Conservation (phyloP, 495 filamentous ascomycete genomes). For the Neurospora sp. region DNA sequence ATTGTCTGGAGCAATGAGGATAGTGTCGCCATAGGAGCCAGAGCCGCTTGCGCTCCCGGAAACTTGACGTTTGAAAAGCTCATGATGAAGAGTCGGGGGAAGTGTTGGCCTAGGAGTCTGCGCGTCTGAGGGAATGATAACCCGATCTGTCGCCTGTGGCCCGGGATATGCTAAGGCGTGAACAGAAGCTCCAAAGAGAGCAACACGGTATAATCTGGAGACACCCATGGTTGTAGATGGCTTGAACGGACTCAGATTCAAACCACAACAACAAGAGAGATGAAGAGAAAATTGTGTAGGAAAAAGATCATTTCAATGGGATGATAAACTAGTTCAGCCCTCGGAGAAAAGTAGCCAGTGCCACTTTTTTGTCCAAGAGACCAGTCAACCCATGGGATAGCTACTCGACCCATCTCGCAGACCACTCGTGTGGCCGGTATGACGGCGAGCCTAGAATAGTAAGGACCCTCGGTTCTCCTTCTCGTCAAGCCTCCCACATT, state of each 20-base stretch:
- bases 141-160: constrained; percentile 20
- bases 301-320: neutral
- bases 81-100: constrained; percentile 16
- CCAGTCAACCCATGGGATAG: neutral
- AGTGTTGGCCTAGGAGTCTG: constrained; percentile 22
- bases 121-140: constrained; percentile 10
- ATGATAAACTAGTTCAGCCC: neutral
- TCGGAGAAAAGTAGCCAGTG: neutral
- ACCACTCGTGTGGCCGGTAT: neutral
- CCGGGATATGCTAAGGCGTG: constrained; percentile 25
- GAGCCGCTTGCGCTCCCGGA: neutral
- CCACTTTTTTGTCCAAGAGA: neutral
- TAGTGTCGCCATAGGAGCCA: constrained; percentile 12
- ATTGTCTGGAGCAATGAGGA: constrained; percentile 37
- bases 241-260: neutral
- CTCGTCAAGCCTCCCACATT: neutral
- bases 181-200: constrained; percentile 23
- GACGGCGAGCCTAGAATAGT: neutral
- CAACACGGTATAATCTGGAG: constrained; percentile 6
- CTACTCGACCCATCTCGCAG: neutral
- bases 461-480: neutral
- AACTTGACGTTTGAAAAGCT: constrained; percentile 21
- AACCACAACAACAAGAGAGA: neutral
- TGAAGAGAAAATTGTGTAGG: neutral
- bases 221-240: constrained; percentile 4